phyloP scores from a whole-genome alignment of 2,329 filamentous ascomycete genomes.

The Fusarium begoniae region DNA sequence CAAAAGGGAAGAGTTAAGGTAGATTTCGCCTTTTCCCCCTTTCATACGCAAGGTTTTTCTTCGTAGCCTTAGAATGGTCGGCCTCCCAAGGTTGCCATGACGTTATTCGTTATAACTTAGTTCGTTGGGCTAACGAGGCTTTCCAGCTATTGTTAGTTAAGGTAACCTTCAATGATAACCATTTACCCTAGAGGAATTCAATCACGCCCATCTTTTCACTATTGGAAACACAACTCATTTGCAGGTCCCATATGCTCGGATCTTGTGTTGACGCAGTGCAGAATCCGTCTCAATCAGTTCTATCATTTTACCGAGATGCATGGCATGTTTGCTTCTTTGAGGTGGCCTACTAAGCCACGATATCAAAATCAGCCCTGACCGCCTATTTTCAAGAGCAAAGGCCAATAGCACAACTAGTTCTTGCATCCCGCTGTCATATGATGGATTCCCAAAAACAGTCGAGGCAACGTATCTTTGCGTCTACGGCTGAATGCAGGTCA shows the following conservation, averaged over 20 bases:
- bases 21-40: neutral
- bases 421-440: neutral
- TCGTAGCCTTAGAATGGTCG: slow-evolving; percentile 25
- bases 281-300: neutral
- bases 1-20: neutral
- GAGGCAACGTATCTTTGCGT: neutral
- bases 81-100: slow-evolving; percentile 32
- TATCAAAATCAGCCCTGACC: neutral
- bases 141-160: neutral
- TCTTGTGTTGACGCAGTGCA: neutral
- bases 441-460: neutral
- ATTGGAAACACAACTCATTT: neutral
- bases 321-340: slow-evolving; percentile 2
- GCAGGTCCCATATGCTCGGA: neutral
- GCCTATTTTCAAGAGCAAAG: neutral
- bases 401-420: neutral
- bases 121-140: slow-evolving; percentile 7
- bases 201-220: neutral
- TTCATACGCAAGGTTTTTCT: neutral
- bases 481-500: neutral
- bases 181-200: neutral
- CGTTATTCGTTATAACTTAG: neutral
- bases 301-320: neutral
- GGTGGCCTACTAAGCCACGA: neutral
- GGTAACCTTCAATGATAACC: neutral